phyloP scores from a whole-genome alignment of 208 protist genomes.

The Crithidia fasciculata region DNA sequence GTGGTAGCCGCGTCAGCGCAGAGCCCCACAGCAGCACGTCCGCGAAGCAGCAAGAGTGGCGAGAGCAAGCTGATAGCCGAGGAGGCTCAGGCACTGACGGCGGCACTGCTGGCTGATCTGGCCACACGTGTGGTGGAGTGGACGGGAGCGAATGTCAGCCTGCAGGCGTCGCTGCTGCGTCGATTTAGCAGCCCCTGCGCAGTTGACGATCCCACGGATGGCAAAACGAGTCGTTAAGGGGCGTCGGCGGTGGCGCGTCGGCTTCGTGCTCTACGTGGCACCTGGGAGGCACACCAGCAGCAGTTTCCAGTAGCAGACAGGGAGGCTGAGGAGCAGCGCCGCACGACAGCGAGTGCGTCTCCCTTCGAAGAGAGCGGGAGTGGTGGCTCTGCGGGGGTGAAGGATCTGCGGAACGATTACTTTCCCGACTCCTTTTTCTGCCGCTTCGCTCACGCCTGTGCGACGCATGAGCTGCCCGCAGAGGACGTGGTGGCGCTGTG shows the following conservation, averaged over 20 bases:
- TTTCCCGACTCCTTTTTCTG: constrained; percentile 78
- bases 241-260: constrained; percentile 16
- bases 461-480: constrained; percentile 32
- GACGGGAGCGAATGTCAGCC: constrained; percentile 12
- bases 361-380: background rate
- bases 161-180: constrained; percentile 28
- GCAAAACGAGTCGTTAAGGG: background rate
- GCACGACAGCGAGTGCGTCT: background rate
- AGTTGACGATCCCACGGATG: background rate
- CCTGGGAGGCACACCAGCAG: constrained; percentile 28
- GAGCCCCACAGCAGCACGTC: no score
- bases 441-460: constrained; percentile 65
- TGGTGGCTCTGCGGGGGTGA: background rate
- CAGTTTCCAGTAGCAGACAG: background rate
- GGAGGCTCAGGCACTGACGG: background rate
- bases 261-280: constrained; percentile 20
- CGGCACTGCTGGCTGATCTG: constrained; percentile 20
- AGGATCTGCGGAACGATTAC: constrained; percentile 65
- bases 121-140: constrained; percentile 21
- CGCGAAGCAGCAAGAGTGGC: no score
- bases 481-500: constrained; percentile 51
- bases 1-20: no score
- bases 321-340: background rate
- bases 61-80: no score
- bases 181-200: constrained; percentile 12